Percentiles rank a stretch among this genome's conserved stretches.
These are phyloP conservation scores for Lentinus tigrinus DNA, from an alignment of 768 basidiomycete species.

Conservation along the genomic window DNA sequence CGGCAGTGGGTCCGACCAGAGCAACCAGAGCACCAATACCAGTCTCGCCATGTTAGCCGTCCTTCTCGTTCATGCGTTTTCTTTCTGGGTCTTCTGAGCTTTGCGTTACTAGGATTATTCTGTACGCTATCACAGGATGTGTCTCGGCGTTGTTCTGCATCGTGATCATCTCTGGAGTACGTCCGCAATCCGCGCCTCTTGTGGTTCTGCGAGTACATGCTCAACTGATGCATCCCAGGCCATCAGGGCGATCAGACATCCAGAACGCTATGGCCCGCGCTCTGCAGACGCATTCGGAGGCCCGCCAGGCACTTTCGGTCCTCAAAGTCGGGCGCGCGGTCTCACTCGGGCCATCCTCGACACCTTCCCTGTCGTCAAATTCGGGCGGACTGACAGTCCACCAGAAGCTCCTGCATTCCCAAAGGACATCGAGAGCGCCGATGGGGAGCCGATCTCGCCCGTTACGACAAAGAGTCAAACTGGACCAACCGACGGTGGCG, in stretches of 20 bases:
- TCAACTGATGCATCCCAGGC: slow-evolving; percentile 43
- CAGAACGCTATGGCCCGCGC: slow-evolving; percentile 89
- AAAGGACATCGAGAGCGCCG: slow-evolving; percentile 35
- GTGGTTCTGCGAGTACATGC: no score
- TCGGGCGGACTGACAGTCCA: slow-evolving; percentile 39
- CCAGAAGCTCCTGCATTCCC: slow-evolving; percentile 4
- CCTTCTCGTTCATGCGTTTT: neutral
- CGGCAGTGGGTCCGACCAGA: neutral
- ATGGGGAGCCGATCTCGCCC: neutral
- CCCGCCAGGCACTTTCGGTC: slow-evolving; percentile 29
- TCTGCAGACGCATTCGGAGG: slow-evolving; percentile 30
- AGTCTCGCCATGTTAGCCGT: slow-evolving; percentile 65
- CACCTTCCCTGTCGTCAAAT: slow-evolving; percentile 93
- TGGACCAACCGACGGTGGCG: neutral
- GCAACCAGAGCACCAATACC: slow-evolving; percentile 3
- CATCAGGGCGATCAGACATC: slow-evolving; percentile 79
- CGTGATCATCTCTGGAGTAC: slow-evolving; percentile 82
- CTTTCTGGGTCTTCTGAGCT: neutral
- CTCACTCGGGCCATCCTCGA: slow-evolving; percentile 92
- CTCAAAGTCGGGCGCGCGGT: slow-evolving; percentile 76
- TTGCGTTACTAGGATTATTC: slow-evolving; percentile 56
- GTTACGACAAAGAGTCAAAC: slow-evolving; percentile 1
- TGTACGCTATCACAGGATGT: slow-evolving; percentile 87
- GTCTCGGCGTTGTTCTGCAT: slow-evolving; percentile 83
- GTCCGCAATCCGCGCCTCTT: slow-evolving; percentile 25